Evolutionary conservation across 1,139 yeast genomes (phyloP).

Genomic region (Diutina rugosa): DNA sequence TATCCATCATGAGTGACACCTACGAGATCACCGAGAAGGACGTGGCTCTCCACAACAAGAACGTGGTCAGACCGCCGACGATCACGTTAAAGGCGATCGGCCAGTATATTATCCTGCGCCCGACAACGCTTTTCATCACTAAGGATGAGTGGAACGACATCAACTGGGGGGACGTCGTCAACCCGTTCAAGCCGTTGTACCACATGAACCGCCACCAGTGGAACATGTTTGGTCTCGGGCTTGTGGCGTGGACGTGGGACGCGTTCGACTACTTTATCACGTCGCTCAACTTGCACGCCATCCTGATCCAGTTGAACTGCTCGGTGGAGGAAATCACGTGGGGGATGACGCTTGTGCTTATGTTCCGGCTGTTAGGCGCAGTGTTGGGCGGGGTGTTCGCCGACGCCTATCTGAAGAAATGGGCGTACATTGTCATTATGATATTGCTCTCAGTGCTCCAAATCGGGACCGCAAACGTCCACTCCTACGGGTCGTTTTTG

Average conservation of each 20-base stretch:
- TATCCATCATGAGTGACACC: background rate
- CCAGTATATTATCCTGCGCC: background rate
- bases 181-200: conserved; percentile 41
- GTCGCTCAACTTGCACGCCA: conserved; percentile 41
- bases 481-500: conserved; percentile 48
- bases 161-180: conserved; percentile 11
- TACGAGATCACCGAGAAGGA: conserved; percentile 1
- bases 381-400: conserved; percentile 52
- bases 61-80: background rate
- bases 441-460: conserved; percentile 43
- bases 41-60: background rate
- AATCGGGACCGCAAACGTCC: conserved; percentile 61
- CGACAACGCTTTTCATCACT: background rate
- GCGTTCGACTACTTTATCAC: conserved; percentile 70
- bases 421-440: conserved; percentile 50
- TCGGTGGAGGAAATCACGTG: conserved; percentile 49
- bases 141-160: background rate
- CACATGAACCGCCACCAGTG: conserved; percentile 37
- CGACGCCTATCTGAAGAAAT: conserved; percentile 62
- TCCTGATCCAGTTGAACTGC: conserved; percentile 40
- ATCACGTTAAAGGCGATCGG: background rate
- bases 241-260: conserved; percentile 69
- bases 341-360: conserved; percentile 71
- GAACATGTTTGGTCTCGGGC: conserved; percentile 52
- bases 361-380: conserved; percentile 76